Percentiles rank a stretch among this genome's conserved stretches.
Conservation (phyloP, 164 flowering plant genomes). For the grape (Vitis vinifera) region ASM3070453v1 NC_081809.1:4294501-4295000, state of each 20-base stretch:
- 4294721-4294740: conserved; percentile 96
- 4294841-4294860: too few species aligned
- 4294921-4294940: too few species aligned
- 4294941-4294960: too few species aligned
- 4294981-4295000: too few species aligned
- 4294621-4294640: conserved; percentile 72
- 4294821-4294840: background rate
- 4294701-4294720: conserved; percentile 80
- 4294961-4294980: too few species aligned
- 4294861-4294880: too few species aligned
- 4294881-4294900: too few species aligned
- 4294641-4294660: conserved; percentile 23
- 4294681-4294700: conserved; percentile 41
- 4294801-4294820: background rate
- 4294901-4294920: too few species aligned
- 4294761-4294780: background rate
- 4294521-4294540: too few species aligned
- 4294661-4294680: conserved; percentile 21
- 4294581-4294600: conserved; percentile 50
- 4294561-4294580: background rate
- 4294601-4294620: conserved; percentile 67
- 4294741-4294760: background rate
- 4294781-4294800: background rate
- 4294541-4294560: too few species aligned
- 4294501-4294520: too few species aligned